Base-by-base conservation (phyloP, 768 basidiomycete species). In the Trametes cinnabarina region DNA sequence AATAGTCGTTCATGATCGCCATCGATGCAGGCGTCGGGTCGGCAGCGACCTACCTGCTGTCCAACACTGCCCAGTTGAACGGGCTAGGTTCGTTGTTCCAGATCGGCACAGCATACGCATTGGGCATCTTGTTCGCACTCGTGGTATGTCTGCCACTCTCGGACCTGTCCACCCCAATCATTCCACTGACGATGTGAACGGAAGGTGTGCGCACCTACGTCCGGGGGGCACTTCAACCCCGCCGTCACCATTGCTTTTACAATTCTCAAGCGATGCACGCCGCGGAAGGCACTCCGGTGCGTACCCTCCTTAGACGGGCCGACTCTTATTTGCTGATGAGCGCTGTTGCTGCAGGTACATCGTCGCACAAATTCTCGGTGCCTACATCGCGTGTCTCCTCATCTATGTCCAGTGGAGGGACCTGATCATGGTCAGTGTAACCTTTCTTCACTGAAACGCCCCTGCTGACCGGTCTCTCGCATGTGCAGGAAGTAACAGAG, bases 351-450 rank as follows among this genome's bases (percentile, higher is more conserved):
- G 9, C 47, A 66, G 66, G 32, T 68, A 66, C 51, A 85, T 89
- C 61, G 42, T 79, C 10, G 79, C 85, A 0, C 88, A 91, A 67
- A 76, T 87, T 60, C 61, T 87, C 4, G 88, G 87, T 9, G 82
- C 78, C 19, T 87, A 84, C 59, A 66, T 88, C 56, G 87, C 84
- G 0, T 80, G 78, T 56, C 71, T 86, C 39, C 60, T 84, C 48
- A 67, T 85, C 47, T 89, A 89, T 66, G 76, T 75, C 3, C 84
- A 88, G 61, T 90, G 83, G 74, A 77, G 77, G 54, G 73, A 78
- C 47, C 55, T 77, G 47, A 74, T 89, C 41, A 61, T 67, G 51
- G 80, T 81, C 60, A 41, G 68, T 59, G 6, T 4, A 7, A n/a
- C n/a, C n/a, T n/a, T n/a, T n/a, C n/a, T n/a, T n/a, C n/a, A n/a